Percentiles rank a stretch among this genome's conserved stretches.
phyloP scores from a whole-genome alignment of 495 filamentous ascomycete species.

The Letharia lupina region DNA sequence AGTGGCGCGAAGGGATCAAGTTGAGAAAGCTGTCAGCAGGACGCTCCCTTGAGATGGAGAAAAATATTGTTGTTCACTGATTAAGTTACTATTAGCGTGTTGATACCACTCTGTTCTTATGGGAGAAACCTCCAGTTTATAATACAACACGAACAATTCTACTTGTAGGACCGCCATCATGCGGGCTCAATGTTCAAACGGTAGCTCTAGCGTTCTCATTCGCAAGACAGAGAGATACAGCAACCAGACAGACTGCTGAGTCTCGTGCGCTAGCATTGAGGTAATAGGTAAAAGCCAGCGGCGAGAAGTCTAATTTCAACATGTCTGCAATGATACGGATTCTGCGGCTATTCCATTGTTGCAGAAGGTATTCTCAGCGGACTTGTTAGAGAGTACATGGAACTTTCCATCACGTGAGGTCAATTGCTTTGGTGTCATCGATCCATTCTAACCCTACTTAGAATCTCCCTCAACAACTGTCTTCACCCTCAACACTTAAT shows the following conservation, averaged over 20 bases:
- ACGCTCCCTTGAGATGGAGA: background rate
- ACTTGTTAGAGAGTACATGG: no score
- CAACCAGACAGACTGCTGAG: background rate
- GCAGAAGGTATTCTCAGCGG: no score
- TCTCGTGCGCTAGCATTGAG: background rate
- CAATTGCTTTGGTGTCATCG: no score
- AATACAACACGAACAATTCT: no score
- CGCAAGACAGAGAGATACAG: background rate
- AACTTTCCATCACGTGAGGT: no score
- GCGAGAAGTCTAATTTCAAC: background rate
- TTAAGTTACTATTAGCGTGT: background rate
- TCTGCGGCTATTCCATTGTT: no score
- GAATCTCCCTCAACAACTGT: no score
- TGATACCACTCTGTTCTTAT: slow-evolving; percentile 10
- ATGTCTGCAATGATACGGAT: background rate
- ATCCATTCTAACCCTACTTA: no score
- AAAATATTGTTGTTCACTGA: background rate
- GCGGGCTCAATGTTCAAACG: background rate
- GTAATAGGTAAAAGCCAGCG: background rate
- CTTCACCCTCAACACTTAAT: no score
- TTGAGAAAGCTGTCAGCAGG: background rate
- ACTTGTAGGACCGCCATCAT: background rate
- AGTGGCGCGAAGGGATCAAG: slow-evolving; percentile 20
- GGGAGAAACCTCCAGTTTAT: background rate
- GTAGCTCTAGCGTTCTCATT: background rate